A percentile compares a stretch with the other conserved stretches of the same genome.
phyloP scores from a whole-genome alignment of 306 rosid genomes.

The Cucurbita pepo region DNA sequence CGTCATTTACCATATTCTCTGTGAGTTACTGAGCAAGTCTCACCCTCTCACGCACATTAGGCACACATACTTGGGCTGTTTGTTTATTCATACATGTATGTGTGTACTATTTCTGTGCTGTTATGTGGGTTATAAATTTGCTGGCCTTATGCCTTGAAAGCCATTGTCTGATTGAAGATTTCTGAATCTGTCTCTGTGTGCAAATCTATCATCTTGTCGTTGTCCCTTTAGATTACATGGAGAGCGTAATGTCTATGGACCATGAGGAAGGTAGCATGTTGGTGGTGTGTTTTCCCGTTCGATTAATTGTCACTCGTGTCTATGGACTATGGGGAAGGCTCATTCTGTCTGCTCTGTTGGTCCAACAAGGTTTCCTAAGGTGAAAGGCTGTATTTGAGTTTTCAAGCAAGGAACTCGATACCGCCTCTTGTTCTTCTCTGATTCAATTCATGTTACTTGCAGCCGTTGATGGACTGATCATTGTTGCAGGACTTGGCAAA shows the following conservation, averaged over 20 bases:
- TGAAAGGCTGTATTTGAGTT: background rate
- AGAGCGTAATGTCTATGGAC: background rate
- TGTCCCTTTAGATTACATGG: background rate
- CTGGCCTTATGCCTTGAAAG: background rate
- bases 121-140: background rate
- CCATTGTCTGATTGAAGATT: background rate
- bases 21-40: conserved; percentile 15
- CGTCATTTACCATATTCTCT: background rate
- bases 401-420: background rate
- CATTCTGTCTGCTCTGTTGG: background rate
- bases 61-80: background rate
- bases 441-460: background rate
- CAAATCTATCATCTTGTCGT: background rate
- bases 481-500: background rate
- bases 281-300: background rate
- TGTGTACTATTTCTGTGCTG: background rate
- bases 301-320: background rate
- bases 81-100: too few species aligned
- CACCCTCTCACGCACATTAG: background rate
- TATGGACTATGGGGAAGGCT: background rate
- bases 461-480: background rate
- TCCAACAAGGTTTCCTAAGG: background rate
- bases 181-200: background rate
- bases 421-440: background rate
- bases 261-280: background rate